These are phyloP conservation scores for Xylaria scruposa DNA, from an alignment of 495 filamentous ascomycete species.

Conservation along the genomic window DNA sequence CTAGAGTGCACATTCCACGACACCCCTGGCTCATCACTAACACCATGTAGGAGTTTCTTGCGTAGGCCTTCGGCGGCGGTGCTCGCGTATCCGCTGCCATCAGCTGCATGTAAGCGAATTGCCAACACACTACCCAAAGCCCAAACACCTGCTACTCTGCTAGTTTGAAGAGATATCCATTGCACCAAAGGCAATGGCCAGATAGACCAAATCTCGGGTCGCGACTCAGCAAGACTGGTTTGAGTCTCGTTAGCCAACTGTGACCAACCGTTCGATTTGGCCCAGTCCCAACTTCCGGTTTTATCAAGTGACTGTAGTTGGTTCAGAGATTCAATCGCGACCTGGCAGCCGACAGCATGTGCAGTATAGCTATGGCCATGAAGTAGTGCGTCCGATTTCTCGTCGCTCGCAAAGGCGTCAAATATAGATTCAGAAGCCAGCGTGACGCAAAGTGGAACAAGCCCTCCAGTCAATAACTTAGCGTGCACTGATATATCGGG, in stretches of 20 bases:
- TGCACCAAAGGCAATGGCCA: slow-evolving; percentile 66
- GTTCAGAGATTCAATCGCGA: slow-evolving; percentile 65
- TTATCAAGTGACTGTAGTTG: slow-evolving; percentile 63
- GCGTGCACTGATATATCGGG: slow-evolving; percentile 78
- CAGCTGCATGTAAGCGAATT: slow-evolving; percentile 60
- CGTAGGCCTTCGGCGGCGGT: slow-evolving; percentile 68
- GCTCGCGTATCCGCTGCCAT: slow-evolving; percentile 67
- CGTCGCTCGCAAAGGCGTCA: slow-evolving; percentile 66
- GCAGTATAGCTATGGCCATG: slow-evolving; percentile 86
- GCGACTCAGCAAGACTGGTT: slow-evolving; percentile 20
- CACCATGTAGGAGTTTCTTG: slow-evolving; percentile 51
- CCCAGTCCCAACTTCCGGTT: slow-evolving; percentile 57
- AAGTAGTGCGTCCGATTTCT: slow-evolving; percentile 75
- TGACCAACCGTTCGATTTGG: slow-evolving; percentile 47
- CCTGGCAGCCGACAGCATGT: slow-evolving; percentile 76
- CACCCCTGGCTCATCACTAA: slow-evolving; percentile 3
- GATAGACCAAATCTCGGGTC: slow-evolving; percentile 64
- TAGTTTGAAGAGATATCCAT: slow-evolving; percentile 56
- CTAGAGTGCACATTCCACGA: slow-evolving; percentile 71
- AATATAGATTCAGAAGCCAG: slow-evolving; percentile 75
- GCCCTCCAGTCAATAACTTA: slow-evolving; percentile 78
- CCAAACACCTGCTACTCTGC: slow-evolving; percentile 65
- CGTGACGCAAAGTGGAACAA: slow-evolving; percentile 76
- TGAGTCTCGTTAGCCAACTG: not conserved
- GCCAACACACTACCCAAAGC: slow-evolving; percentile 75